Evolutionary conservation across 2,329 filamentous ascomycete species (phyloP).

Genomic region (Hypomyces rosellus): DNA sequence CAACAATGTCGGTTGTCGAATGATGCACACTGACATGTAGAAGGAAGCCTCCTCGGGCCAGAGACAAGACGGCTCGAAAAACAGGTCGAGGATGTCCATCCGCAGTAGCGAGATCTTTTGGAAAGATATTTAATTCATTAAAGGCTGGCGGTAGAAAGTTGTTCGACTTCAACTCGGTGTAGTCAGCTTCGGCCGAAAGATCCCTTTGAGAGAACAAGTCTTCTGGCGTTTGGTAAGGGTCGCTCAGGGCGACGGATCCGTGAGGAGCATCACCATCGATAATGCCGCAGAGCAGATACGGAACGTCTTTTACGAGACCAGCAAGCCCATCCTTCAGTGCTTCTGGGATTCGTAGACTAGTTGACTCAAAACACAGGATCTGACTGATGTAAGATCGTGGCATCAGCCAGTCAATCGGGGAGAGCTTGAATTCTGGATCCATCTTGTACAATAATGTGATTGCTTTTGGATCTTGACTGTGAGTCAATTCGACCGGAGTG

Average conservation of each 20-base stretch:
- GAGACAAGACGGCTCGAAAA: constrained; percentile 5
- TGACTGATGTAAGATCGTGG: constrained; percentile 7
- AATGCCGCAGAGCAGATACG: constrained; percentile 4
- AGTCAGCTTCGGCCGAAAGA: not conserved
- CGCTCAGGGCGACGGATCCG: constrained; percentile 1
- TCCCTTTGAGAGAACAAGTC: constrained; percentile 1
- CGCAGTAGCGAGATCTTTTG: not conserved
- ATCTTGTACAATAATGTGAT: too few relatives aligned
- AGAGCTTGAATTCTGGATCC: not conserved
- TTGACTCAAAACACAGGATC: constrained; percentile 5
- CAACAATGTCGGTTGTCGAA: constrained; percentile 3
- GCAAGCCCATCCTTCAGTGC: constrained; percentile 1
- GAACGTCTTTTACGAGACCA: not conserved
- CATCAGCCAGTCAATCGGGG: constrained; percentile 9
- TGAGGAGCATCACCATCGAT: not conserved
- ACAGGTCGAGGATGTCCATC: not conserved
- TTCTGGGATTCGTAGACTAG: constrained; percentile 4
- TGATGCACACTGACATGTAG: constrained; percentile 2
- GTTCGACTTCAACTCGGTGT: not conserved
- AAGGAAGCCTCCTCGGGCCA: constrained; percentile 2
- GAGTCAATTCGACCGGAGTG: too few relatives aligned
- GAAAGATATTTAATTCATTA: too few relatives aligned
- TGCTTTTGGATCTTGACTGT: too few relatives aligned
- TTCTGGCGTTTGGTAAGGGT: not conserved
- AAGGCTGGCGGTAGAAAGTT: not conserved